These are phyloP conservation scores for Vitis hybrid DNA, from an alignment of 177 flowering plant species.

Conservation along the genomic window DNA sequence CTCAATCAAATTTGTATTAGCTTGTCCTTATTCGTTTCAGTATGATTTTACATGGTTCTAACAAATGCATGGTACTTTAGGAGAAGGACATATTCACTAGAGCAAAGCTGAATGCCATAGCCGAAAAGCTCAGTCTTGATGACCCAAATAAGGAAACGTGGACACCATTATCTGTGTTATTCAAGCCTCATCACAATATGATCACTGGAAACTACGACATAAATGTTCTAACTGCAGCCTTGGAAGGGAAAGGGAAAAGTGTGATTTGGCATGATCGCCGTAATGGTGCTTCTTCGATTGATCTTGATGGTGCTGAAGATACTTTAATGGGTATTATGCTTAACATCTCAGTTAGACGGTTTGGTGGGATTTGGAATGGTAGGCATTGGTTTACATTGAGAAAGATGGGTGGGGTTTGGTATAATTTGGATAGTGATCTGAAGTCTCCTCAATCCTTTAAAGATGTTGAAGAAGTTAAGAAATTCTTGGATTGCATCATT, in stretches of 20 bases:
- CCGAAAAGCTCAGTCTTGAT: constrained; percentile 51
- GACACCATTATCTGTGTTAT: constrained; percentile 64
- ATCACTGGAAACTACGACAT: constrained; percentile 90
- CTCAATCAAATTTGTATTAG: too few species aligned
- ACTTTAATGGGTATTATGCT: constrained; percentile 76
- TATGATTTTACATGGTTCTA: not conserved
- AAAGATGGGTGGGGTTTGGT: constrained; percentile 72
- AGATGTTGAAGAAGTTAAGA: constrained; percentile 49
- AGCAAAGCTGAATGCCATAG: constrained; percentile 56
- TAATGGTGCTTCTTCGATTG: constrained; percentile 61
- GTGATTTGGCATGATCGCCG: constrained; percentile 91
- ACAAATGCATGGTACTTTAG: constrained; percentile 37
- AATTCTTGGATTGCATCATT: constrained; percentile 55
- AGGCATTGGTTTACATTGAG: constrained; percentile 89
- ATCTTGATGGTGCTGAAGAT: constrained; percentile 47
- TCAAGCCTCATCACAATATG: constrained; percentile 85
- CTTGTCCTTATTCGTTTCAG: too few species aligned
- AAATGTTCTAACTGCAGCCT: constrained; percentile 80
- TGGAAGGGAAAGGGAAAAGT: constrained; percentile 73
- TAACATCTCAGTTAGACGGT: constrained; percentile 69
- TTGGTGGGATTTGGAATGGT: constrained; percentile 76
- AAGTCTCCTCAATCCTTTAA: constrained; percentile 48
- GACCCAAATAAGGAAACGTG: constrained; percentile 54
- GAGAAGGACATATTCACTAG: constrained; percentile 64
- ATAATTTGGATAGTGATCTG: constrained; percentile 95